phyloP scores from a whole-genome alignment of 768 basidiomycete species.

The Suillus sp. region DNA sequence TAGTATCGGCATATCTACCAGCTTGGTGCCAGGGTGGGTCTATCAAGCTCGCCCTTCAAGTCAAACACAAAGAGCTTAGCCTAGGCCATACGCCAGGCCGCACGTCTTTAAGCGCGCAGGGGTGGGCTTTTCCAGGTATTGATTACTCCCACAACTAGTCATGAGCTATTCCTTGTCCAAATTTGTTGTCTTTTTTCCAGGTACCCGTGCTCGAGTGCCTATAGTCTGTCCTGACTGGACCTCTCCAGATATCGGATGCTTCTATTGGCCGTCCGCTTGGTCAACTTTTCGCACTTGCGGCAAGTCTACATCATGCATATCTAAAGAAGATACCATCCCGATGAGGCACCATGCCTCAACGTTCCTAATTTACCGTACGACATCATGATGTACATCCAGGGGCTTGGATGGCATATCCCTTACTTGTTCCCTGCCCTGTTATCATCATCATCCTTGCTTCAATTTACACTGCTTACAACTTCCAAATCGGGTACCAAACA shows the following conservation, averaged over 20 bases:
- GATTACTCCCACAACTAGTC: not conserved
- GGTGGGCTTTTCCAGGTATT: not conserved
- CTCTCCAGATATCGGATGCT: not conserved
- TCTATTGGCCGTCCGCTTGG: not conserved
- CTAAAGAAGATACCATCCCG: not conserved
- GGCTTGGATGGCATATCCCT: not conserved
- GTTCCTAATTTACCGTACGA: not conserved
- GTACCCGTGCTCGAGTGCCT: not conserved
- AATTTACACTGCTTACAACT: not conserved
- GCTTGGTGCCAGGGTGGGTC: too few species aligned
- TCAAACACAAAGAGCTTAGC: too few species aligned
- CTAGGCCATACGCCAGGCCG: too few species aligned
- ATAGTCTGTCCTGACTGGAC: not conserved
- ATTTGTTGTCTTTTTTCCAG: not conserved
- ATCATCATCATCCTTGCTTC: not conserved
- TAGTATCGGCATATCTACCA: too few species aligned
- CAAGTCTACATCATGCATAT: not conserved
- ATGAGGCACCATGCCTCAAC: not conserved
- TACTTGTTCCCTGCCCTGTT: not conserved
- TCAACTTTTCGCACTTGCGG: not conserved
- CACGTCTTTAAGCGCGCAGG: not conserved
- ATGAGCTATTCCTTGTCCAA: not conserved
- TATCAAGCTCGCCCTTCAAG: too few species aligned
- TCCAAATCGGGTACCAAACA: not conserved
- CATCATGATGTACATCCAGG: not conserved